phyloP scores from a whole-genome alignment of 768 basidiomycete species.

The Russula earlei region DNA sequence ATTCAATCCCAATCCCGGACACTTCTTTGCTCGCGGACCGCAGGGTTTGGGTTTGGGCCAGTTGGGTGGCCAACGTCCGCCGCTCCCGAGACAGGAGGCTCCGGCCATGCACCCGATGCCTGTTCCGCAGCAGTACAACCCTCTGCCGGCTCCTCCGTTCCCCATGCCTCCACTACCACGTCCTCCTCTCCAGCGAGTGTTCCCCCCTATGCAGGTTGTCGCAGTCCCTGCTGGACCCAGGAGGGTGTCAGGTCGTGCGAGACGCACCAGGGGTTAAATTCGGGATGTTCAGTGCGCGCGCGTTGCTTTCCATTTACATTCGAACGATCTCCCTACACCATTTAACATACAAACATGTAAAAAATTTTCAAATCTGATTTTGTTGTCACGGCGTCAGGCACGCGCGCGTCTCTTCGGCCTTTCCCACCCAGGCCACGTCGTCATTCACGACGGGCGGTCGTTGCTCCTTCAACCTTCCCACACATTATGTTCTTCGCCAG shows the following conservation, averaged over 20 bases:
- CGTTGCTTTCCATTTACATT: neutral
- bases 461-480: slow-evolving; percentile 13
- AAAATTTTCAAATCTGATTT: too few relatives aligned
- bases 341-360: too few relatives aligned
- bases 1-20: slow-evolving; percentile 1
- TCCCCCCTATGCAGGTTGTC: neutral
- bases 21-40: neutral
- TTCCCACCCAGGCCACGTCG: too few relatives aligned
- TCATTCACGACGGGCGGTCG: neutral
- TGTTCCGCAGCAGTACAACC: neutral
- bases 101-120: neutral
- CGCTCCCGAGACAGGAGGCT: neutral
- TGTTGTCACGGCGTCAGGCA: too few relatives aligned
- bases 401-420: too few relatives aligned
- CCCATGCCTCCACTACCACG: neutral
- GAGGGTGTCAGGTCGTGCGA: neutral
- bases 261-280: neutral
- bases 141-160: neutral
- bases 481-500: slow-evolving; percentile 50
- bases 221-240: neutral
- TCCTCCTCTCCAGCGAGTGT: neutral
- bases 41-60: neutral
- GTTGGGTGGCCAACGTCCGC: neutral
- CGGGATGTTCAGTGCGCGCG: neutral
- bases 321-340: too few relatives aligned